Evolutionary conservation across 345 rosid species (phyloP), one percentile per base, ranked within the genome.

Genomic region (Moricandia arvensis): DNA sequence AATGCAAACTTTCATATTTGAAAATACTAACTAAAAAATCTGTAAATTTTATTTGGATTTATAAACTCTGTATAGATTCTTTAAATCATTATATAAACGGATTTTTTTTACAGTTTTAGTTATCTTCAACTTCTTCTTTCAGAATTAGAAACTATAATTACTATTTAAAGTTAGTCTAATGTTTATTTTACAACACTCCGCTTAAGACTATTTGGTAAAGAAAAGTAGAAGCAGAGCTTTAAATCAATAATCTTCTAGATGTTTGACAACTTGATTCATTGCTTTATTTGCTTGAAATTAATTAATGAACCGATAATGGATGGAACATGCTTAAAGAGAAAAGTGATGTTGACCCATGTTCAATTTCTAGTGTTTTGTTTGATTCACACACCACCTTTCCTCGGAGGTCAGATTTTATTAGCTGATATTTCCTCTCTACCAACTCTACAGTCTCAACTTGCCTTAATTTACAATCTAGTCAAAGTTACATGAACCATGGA

Each of bases 271-370:
- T 53, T 33, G 47, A 17, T 68, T 53, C 31, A 31, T 34, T 33
- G 31, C 61, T 51, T 51, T 17, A 53, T 68, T 33, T 33, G 71
- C 29, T 53, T 31, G 8, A 33, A 12, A 18, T 51, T 53, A 53
- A 6, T 33, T 53, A 54, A 21, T 18, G 53, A 33, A 34, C 17
- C 49, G 61, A 51, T 11, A 35, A 69, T 69, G 35, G 73, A 55
- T 57, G 63, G 73, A 55, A 69, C 63, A 69, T 69, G 63, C 53
- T 69, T 69, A 55, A 55, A 68, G 73, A 21, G 63, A 68, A 54
- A 68, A 68, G 33, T 34, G 73, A 55, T 21, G 51, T 35, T 13
- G 63, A 68, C 73, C 58, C 3, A 18, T 68, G 51, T 68, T 68
- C 15, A 33, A 15, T 67, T 49, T 67, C 13, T 67, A 67, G 51